A percentile compares a stretch with the other conserved stretches of the same genome.
Conservation (phyloP, 176 grass and related monocot species). For the Guadua angustifolia region DNA sequence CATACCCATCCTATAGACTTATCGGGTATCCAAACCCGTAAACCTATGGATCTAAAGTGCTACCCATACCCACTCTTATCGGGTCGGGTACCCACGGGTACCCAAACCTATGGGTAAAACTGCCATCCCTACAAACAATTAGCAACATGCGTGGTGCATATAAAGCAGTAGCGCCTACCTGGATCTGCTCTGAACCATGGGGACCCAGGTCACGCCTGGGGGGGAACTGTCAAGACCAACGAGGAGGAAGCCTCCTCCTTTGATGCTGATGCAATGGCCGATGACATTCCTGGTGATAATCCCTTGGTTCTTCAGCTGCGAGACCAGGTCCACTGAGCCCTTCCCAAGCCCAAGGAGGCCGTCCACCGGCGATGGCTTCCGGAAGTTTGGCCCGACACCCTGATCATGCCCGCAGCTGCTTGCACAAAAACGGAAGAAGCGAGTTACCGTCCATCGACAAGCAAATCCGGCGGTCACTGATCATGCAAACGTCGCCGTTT, state of each 20-base stretch:
- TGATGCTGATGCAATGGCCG: conserved; percentile 56
- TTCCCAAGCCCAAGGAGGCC: conserved; percentile 64
- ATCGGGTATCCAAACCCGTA: no score
- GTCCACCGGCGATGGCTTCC: background rate
- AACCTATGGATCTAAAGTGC: no score
- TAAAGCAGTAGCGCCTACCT: conserved; percentile 13
- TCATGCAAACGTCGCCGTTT: background rate
- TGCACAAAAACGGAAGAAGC: conserved; percentile 19
- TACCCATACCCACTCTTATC: no score
- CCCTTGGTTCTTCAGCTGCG: conserved; percentile 51
- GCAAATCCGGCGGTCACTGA: background rate
- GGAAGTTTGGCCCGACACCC: background rate
- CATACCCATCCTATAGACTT: no score
- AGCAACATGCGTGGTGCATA: no score
- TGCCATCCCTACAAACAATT: no score
- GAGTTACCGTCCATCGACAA: background rate
- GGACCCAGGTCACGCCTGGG: conserved; percentile 46
- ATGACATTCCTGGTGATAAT: conserved; percentile 52
- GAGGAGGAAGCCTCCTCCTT: conserved; percentile 57
- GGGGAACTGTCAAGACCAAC: conserved; percentile 45
- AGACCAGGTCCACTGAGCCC: conserved; percentile 37
- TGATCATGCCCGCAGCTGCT: conserved; percentile 68
- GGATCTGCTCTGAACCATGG: conserved; percentile 28
- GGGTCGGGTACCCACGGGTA: no score
- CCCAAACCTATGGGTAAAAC: no score